These are phyloP conservation scores for Boletellus ananas DNA, from an alignment of 768 basidiomycete genomes.

Conservation along the genomic window DNA sequence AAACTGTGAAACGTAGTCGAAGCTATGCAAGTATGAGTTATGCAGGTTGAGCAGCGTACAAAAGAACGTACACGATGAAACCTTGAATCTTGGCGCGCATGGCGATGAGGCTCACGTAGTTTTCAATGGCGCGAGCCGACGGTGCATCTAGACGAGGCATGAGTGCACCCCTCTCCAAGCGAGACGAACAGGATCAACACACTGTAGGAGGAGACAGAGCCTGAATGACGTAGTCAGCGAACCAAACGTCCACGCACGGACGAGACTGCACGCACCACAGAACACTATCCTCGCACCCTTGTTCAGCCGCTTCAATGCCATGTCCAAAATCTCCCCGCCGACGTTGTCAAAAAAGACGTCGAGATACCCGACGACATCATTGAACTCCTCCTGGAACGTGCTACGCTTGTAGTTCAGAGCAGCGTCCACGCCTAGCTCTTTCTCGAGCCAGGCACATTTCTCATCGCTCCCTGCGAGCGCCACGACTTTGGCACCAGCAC, in stretches of 20 bases:
- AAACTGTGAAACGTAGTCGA: slow-evolving; percentile 69
- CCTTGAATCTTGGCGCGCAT: slow-evolving; percentile 81
- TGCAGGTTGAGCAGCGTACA: no score
- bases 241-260: background rate
- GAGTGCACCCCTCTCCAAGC: background rate
- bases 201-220: slow-evolving; percentile 87
- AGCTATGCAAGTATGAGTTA: slow-evolving; percentile 36
- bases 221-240: slow-evolving; percentile 33
- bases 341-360: slow-evolving; percentile 88
- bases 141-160: slow-evolving; percentile 41
- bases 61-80: slow-evolving; percentile 66
- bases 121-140: slow-evolving; percentile 62
- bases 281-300: slow-evolving; percentile 72
- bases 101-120: slow-evolving; percentile 66
- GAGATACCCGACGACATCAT: slow-evolving; percentile 63
- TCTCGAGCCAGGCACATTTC: slow-evolving; percentile 83
- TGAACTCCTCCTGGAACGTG: slow-evolving; percentile 70
- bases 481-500: slow-evolving; percentile 74
- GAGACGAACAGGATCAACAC: slow-evolving; percentile 22
- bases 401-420: slow-evolving; percentile 86
- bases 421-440: slow-evolving; percentile 77
- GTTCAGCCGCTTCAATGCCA: slow-evolving; percentile 71
- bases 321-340: slow-evolving; percentile 76
- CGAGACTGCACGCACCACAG: slow-evolving; percentile 57
- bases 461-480: slow-evolving; percentile 83